Percentiles rank a stretch among this genome's conserved stretches.
Evolutionary conservation across 73 alveolate genomes (phyloP).

Genomic region (Strombidium stylifer): DNA sequence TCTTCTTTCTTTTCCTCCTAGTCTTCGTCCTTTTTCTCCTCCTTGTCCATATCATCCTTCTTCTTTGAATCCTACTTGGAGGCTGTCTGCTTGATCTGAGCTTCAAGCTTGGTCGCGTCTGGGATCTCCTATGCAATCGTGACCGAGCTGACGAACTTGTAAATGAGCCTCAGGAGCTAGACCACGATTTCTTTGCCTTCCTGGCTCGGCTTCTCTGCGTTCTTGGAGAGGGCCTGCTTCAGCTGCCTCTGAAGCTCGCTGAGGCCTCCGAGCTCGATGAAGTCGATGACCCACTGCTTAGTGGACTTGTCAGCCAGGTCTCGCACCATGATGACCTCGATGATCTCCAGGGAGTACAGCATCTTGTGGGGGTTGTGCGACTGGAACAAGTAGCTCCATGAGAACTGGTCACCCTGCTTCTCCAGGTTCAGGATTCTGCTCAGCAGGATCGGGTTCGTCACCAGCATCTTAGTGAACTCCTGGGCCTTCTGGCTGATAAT

Average conservation of each 20-base stretch:
- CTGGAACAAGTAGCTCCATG: constrained; percentile 52
- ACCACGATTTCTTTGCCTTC: too few species aligned
- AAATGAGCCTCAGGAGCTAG: too few species aligned
- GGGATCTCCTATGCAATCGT: too few species aligned
- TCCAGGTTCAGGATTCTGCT: constrained; percentile 42
- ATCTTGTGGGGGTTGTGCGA: constrained; percentile 39
- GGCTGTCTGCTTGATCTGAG: too few species aligned
- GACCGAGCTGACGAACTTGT: too few species aligned
- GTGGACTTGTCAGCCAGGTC: background rate
- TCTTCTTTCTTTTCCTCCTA: too few species aligned
- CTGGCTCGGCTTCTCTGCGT: background rate
- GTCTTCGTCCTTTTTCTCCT: too few species aligned
- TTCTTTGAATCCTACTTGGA: too few species aligned
- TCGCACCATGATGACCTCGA: constrained; percentile 58
- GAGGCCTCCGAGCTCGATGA: constrained; percentile 43
- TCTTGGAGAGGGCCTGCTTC: constrained; percentile 3
- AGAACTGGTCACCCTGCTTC: background rate
- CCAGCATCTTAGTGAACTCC: constrained; percentile 49
- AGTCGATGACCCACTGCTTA: constrained; percentile 36
- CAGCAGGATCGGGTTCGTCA: constrained; percentile 65
- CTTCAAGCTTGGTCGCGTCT: too few species aligned
- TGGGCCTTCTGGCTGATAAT: constrained; percentile 65
- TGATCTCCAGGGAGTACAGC: constrained; percentile 52
- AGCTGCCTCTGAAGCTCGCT: constrained; percentile 17
- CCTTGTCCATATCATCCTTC: too few species aligned